phyloP scores from a whole-genome alignment of 345 rosid genomes.

The Arabis alpina region DNA sequence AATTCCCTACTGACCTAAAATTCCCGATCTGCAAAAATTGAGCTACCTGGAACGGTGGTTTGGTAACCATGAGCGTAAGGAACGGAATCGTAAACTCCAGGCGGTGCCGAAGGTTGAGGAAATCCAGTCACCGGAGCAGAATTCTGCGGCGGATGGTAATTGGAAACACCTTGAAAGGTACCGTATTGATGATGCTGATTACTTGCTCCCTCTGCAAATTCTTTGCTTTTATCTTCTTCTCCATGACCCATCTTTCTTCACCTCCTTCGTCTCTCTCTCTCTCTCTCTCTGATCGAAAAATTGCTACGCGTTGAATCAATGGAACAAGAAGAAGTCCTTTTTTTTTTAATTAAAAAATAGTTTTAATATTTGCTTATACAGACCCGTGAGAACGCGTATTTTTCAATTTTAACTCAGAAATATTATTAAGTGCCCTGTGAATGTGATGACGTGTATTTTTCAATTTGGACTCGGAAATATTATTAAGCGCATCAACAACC shows the following conservation, averaged over 20 bases:
- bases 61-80: slow-evolving; percentile 72
- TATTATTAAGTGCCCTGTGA: background rate
- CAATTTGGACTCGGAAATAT: slow-evolving; percentile 8
- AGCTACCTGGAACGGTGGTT: slow-evolving; percentile 69
- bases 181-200: slow-evolving; percentile 71
- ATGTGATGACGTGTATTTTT: background rate
- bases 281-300: background rate
- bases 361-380: slow-evolving; percentile 4
- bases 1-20: background rate
- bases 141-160: slow-evolving; percentile 68
- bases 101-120: slow-evolving; percentile 85
- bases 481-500: background rate
- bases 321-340: background rate
- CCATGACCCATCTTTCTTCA: slow-evolving; percentile 42
- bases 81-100: slow-evolving; percentile 56
- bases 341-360: no score
- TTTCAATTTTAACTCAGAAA: background rate
- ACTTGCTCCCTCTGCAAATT: slow-evolving; percentile 36
- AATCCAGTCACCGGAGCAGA: slow-evolving; percentile 72
- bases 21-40: background rate
- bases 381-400: slow-evolving; percentile 10
- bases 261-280: slow-evolving; percentile 17
- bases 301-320: slow-evolving; percentile 26
- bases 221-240: slow-evolving; percentile 52
- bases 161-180: slow-evolving; percentile 94